Base-by-base conservation (phyloP, 1,139 yeast genomes). In the Saccharomyces hybrid region DNA sequence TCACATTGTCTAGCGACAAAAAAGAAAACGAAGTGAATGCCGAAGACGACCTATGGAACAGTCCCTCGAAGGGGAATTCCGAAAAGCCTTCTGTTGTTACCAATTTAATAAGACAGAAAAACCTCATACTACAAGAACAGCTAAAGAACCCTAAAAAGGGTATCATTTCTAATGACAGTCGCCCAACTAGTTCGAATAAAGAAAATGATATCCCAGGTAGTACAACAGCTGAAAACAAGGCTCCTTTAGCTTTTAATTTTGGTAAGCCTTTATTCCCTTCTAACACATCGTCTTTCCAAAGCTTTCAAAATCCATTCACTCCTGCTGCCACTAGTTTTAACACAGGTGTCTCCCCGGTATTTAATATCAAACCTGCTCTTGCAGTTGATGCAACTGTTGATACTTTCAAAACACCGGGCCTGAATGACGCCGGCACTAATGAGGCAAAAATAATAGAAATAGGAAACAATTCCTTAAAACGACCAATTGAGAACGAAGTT, bases 221-320 rank as follows among this genome's bases (percentile, higher is more conserved):
- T 3, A 13, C 16, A 13, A 6, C 38, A 31, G 38, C 38, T 31
- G 38, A 31, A 1, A 31, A 31, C 38, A 31, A 13, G 38, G 38
- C 3, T 4, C 38, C 38, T 31, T 31, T 6, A 13, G 38, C 38
- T 31, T 31, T 31, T 5, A 31, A 13, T 31, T 31, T 31, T 4
- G 38, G 38, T 1, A 31, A 31, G 38, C 38, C 38, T 31, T 13
- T 31, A 31, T 31, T 31, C 38, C 14, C 38, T 13, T 31, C 38
- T 11, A 31, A 31, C 7, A n/a, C 2, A 31, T 31, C 38, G 3
- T 31, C 38, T 13, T 31, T 31, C 7, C 38, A 4, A n/a, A 31
- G 38, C 38, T 31, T 31, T 31, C 5, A 31, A 5, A 55, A 53
- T 16, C 56, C 59, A 5, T 53, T 55, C 29, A 51, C 58, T 13